These are phyloP conservation scores for Kurtzmaniella natalensis DNA, from an alignment of 1,139 yeast genomes.

Conservation along the genomic window DNA sequence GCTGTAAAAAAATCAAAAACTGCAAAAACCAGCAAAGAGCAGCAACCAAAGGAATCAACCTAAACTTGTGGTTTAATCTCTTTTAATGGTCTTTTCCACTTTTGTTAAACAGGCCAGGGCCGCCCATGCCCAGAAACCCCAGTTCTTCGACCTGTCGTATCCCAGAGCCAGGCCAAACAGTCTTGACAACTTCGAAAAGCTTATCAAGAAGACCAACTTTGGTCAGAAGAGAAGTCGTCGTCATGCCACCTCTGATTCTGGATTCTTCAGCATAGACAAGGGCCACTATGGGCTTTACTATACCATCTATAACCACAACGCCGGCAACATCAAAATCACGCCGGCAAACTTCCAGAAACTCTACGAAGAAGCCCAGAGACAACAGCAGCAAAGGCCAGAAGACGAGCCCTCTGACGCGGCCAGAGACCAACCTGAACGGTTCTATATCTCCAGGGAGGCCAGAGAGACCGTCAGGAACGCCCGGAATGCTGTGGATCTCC, in stretches of 20 bases:
- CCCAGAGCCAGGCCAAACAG: constrained; percentile 28
- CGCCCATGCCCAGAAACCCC: constrained; percentile 18
- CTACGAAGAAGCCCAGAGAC: constrained; percentile 3
- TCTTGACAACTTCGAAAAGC: constrained; percentile 18
- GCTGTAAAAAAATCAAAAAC: no score
- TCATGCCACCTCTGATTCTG: constrained; percentile 17
- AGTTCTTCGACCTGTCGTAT: constrained; percentile 40
- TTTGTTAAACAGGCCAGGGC: constrained; percentile 25
- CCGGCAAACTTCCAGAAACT: constrained; percentile 6
- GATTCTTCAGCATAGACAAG: constrained; percentile 28
- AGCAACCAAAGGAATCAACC: no score
- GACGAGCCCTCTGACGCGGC: constrained; percentile 1
- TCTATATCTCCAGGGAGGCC: constrained; percentile 28
- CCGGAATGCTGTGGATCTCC: no score
- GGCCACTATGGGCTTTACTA: constrained; percentile 47
- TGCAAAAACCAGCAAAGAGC: no score
- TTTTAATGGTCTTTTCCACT: constrained; percentile 20
- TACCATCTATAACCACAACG: constrained; percentile 39
- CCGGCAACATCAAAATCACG: constrained; percentile 13
- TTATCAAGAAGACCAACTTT: constrained; percentile 10
- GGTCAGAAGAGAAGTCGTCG: constrained; percentile 31
- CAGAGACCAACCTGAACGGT: constrained; percentile 9
- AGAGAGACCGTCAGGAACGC: constrained; percentile 25
- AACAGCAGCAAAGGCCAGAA: no score
- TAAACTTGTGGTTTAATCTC: no score